A percentile compares a stretch with the other conserved stretches of the same genome.
Conservation (phyloP, 257 asterid genomes). For the Przewalskia tangutica region DNA sequence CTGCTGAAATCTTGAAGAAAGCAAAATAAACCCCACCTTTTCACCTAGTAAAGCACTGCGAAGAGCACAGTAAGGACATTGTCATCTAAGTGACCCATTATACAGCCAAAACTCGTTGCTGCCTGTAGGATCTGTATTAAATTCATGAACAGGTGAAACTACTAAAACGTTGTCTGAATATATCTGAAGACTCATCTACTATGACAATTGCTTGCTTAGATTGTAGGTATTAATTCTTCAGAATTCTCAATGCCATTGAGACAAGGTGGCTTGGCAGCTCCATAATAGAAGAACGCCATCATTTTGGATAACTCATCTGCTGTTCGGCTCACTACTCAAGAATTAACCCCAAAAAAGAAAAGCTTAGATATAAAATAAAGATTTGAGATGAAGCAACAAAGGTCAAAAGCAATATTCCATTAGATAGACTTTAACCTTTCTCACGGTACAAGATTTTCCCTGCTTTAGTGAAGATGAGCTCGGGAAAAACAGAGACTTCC, state of each 20-base stretch:
- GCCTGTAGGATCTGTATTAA: neutral
- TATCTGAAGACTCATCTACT: neutral
- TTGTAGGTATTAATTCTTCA: slow-evolving; percentile 56
- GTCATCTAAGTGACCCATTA: neutral
- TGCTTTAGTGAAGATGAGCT: slow-evolving; percentile 78
- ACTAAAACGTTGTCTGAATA: neutral
- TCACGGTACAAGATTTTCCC: slow-evolving; percentile 84
- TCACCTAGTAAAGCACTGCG: neutral
- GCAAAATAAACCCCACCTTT: neutral
- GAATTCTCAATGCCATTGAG: slow-evolving; percentile 23
- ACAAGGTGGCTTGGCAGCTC: slow-evolving; percentile 87
- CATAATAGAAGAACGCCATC: slow-evolving; percentile 83
- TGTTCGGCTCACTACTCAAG: slow-evolving; percentile 44
- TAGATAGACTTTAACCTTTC: slow-evolving; percentile 37
- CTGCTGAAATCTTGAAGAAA: neutral
- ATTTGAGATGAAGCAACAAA: neutral
- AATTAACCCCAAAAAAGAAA: neutral
- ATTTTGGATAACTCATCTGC: slow-evolving; percentile 87
- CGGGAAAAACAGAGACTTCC: slow-evolving; percentile 61
- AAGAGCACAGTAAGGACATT: neutral
- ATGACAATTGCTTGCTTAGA: slow-evolving; percentile 5
- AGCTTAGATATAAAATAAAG: neutral
- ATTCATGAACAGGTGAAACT: neutral
- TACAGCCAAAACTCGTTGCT: neutral
- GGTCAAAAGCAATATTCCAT: neutral